These are phyloP conservation scores for Kurtzmaniella natalensis DNA, from an alignment of 1,139 yeast species.

Conservation along the genomic window DNA sequence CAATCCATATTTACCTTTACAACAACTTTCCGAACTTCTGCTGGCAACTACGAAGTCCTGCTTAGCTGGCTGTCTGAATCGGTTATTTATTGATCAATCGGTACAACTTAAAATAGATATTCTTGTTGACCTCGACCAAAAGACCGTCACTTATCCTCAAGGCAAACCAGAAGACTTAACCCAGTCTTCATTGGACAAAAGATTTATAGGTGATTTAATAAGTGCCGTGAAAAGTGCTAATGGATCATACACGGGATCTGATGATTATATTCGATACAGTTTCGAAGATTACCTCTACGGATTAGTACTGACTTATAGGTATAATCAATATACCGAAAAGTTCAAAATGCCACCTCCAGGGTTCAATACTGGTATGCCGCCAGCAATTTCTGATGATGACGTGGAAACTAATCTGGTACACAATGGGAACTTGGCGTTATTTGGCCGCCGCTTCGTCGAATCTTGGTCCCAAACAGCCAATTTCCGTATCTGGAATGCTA, in stretches of 20 bases:
- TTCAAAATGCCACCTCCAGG: conserved; percentile 44
- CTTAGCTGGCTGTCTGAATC: conserved; percentile 85
- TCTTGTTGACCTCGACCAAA: conserved; percentile 34
- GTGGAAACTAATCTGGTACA: conserved; percentile 13
- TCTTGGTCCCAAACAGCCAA: conserved; percentile 67
- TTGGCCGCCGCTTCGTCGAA: conserved; percentile 53
- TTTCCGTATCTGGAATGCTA: conserved; percentile 61
- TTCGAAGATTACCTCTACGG: conserved; percentile 89
- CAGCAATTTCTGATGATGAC: conserved; percentile 7
- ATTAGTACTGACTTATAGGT: conserved; percentile 67
- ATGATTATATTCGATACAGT: conserved; percentile 81
- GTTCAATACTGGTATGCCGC: conserved; percentile 18
- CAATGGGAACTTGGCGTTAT: conserved; percentile 33
- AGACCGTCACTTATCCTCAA: conserved; percentile 41
- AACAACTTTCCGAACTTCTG: conserved; percentile 74
- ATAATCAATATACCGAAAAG: conserved; percentile 52
- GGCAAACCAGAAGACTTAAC: conserved; percentile 39
- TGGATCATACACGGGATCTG: conserved; percentile 59
- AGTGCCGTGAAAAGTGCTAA: conserved; percentile 14
- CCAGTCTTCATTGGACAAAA: conserved; percentile 64
- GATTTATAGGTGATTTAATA: conserved; percentile 56
- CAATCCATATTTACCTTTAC: conserved; percentile 89
- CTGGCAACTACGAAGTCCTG: conserved; percentile 58
- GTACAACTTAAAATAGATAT: conserved; percentile 46
- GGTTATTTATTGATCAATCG: conserved; percentile 69